Conservation (phyloP, 2,329 filamentous ascomycete species). For the Truncatella angustata region DNA sequence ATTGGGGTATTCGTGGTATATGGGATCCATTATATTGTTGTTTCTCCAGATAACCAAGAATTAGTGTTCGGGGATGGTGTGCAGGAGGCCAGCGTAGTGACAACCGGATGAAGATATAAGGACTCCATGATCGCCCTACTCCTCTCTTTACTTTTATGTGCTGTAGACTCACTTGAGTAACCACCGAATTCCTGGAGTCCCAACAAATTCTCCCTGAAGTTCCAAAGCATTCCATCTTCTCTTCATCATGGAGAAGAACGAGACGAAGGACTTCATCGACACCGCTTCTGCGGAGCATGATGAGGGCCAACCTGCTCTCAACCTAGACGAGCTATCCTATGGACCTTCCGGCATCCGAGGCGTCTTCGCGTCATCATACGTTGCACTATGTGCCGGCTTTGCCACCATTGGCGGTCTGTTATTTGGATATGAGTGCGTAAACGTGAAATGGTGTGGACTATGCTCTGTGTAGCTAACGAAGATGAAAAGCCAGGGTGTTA, state of each 20-base stretch:
- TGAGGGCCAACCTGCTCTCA: constrained; percentile 4
- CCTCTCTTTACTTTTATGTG: too few species aligned
- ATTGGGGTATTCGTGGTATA: not conserved
- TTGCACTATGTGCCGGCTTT: constrained; percentile 10
- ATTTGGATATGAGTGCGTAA: constrained; percentile 11
- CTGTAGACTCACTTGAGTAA: too few species aligned
- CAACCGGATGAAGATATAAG: not conserved
- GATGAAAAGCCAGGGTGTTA: constrained; percentile 40
- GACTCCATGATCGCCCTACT: too few species aligned
- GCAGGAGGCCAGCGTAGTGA: not conserved
- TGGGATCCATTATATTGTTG: not conserved
- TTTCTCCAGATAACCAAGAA: not conserved
- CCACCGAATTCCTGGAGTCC: not conserved
- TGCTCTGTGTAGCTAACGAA: not conserved
- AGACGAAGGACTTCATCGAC: not conserved
- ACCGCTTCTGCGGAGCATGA: constrained; percentile 5
- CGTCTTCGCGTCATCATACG: constrained; percentile 11
- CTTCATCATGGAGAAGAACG: not conserved
- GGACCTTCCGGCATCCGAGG: constrained; percentile 10
- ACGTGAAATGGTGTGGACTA: too few species aligned
- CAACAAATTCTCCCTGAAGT: too few species aligned
- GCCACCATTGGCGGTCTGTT: constrained; percentile 11
- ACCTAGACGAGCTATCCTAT: constrained; percentile 10
- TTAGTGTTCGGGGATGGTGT: not conserved
- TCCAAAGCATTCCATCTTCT: not conserved